Conservation (phyloP, 2,329 filamentous ascomycete genomes). For the Aureobasidium sp. region DNA sequence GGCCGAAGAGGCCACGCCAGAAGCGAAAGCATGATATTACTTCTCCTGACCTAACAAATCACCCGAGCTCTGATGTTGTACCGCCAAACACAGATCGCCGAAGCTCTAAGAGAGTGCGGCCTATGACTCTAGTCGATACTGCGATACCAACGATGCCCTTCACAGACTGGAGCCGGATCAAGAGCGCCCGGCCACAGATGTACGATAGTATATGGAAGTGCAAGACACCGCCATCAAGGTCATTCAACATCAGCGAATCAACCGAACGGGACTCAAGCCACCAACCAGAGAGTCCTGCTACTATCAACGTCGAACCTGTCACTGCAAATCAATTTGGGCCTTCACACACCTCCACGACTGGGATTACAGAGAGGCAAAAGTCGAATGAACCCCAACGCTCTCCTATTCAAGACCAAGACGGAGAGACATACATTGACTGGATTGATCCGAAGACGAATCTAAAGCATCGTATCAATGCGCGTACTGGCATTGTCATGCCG, state of each 20-base stretch:
- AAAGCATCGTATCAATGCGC: constrained; percentile 42
- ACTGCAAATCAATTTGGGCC: not conserved
- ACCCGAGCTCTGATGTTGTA: not conserved
- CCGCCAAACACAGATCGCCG: not conserved
- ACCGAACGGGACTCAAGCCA: not conserved
- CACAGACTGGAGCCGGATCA: constrained; percentile 36
- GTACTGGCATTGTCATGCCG: constrained; percentile 42
- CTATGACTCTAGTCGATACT: not conserved
- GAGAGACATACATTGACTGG: constrained; percentile 40
- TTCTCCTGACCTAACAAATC: no score
- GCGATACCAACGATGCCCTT: constrained; percentile 14
- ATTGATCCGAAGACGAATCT: constrained; percentile 51
- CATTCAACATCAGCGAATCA: not conserved
- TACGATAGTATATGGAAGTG: constrained; percentile 20
- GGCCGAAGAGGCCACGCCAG: constrained; percentile 35
- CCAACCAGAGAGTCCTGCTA: not conserved
- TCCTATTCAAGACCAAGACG: not conserved
- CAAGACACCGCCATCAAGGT: not conserved
- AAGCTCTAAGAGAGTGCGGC: not conserved
- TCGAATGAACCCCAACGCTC: fast-evolving
- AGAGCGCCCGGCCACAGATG: constrained; percentile 29
- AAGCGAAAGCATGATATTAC: not conserved
- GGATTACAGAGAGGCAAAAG: not conserved
- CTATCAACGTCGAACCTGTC: not conserved
- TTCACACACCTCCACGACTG: not conserved